Evolutionary conservation across 306 rosid genomes (phyloP).

Genomic region (Quercus suber): DNA sequence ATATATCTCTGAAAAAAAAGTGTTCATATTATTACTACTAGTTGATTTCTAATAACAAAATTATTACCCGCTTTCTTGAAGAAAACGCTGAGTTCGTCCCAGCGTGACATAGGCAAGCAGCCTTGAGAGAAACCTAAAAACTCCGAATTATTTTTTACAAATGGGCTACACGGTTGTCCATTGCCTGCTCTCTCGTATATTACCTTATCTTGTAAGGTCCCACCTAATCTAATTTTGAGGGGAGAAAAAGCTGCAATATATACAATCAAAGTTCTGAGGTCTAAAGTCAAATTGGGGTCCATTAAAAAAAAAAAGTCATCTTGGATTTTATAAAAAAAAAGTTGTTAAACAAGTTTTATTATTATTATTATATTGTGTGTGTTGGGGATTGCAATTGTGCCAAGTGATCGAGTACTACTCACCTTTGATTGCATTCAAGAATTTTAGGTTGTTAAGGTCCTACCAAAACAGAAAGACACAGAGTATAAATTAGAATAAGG

Average conservation of each 20-base stretch:
- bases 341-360: not conserved
- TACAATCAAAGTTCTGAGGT: slow-evolving; percentile 19
- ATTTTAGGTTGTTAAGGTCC: slow-evolving; percentile 67
- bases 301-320: not conserved
- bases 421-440: slow-evolving; percentile 89
- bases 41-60: not conserved
- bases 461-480: slow-evolving; percentile 20
- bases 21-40: too few species aligned
- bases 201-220: slow-evolving; percentile 76
- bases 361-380: too few species aligned
- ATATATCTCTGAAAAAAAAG: too few species aligned
- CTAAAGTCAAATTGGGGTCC: not conserved
- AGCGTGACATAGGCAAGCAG: slow-evolving; percentile 73
- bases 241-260: slow-evolving; percentile 80
- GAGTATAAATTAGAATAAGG: not conserved
- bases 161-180: slow-evolving; percentile 48
- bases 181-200: slow-evolving; percentile 59
- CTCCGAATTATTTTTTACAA: slow-evolving; percentile 34
- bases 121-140: slow-evolving; percentile 69
- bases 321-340: not conserved
- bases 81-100: slow-evolving; percentile 86
- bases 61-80: slow-evolving; percentile 72
- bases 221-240: slow-evolving; percentile 84
- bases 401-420: not conserved
- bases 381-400: not conserved